phyloP scores from a whole-genome alignment of 495 filamentous ascomycete genomes.

The Penicillium samsonianum region DNA sequence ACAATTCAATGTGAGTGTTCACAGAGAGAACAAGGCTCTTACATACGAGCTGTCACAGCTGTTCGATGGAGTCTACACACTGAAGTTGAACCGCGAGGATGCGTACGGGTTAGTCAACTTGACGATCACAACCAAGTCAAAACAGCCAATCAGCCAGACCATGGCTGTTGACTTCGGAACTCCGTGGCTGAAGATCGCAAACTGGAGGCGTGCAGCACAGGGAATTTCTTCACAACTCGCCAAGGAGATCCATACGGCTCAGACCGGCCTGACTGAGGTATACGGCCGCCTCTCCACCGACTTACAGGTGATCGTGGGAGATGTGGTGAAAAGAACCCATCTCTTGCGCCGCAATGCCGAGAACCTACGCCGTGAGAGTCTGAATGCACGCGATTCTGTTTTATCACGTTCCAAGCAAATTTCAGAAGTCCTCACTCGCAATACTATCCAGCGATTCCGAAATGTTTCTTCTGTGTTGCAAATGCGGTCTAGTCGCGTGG shows the following conservation, averaged over 20 bases:
- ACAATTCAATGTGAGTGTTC: conserved; percentile 54
- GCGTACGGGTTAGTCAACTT: conserved; percentile 60
- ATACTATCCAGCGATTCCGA: conserved; percentile 38
- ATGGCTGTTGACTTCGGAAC: conserved; percentile 62
- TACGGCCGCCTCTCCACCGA: conserved; percentile 52
- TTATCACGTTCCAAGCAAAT: conserved; percentile 42
- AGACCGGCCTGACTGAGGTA: conserved; percentile 43
- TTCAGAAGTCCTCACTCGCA: conserved; percentile 36
- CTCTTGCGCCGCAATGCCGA: conserved; percentile 37
- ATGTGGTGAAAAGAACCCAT: conserved; percentile 48
- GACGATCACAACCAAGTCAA: conserved; percentile 54
- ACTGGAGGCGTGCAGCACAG: conserved; percentile 55
- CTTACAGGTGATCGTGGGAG: conserved; percentile 50
- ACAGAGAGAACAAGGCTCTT: conserved; percentile 44
- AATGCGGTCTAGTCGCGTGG: conserved; percentile 29
- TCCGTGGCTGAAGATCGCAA: conserved; percentile 59
- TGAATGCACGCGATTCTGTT: conserved; percentile 31
- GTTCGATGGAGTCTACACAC: conserved; percentile 59
- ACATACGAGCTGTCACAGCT: conserved; percentile 52
- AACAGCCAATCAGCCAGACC: conserved; percentile 53
- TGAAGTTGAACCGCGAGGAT: conserved; percentile 58
- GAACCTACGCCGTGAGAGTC: conserved; percentile 27
- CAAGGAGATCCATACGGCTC: conserved; percentile 45
- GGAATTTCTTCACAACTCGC: conserved; percentile 44
- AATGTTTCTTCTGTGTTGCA: conserved; percentile 37